A percentile compares a stretch with the other conserved stretches of the same genome.
phyloP scores from a whole-genome alignment of 2,329 filamentous ascomycete genomes.

The Aspergillus felis region DNA sequence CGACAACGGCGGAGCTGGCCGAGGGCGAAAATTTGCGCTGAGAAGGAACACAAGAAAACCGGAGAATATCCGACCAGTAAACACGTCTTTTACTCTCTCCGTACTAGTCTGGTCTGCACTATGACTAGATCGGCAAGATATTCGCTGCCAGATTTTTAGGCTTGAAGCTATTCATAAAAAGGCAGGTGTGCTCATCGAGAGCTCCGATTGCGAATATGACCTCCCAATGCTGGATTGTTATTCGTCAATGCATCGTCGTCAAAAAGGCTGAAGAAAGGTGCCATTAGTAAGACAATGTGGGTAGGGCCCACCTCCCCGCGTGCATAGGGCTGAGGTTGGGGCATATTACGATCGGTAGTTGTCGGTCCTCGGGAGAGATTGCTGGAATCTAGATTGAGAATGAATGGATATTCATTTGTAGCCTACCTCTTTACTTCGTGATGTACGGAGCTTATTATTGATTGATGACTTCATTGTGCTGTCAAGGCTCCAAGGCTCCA shows the following conservation, averaged over 20 bases:
- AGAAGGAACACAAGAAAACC: background rate
- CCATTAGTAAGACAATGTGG: background rate
- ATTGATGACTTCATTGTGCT: background rate
- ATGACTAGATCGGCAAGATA: background rate
- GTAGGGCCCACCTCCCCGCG: conserved; percentile 9
- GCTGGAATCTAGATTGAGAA: background rate
- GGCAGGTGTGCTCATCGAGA: background rate
- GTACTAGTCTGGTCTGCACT: background rate
- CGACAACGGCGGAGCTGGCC: background rate
- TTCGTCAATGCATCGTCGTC: background rate
- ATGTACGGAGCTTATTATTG: background rate
- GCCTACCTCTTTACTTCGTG: background rate
- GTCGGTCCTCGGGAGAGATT: background rate
- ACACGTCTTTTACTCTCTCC: background rate
- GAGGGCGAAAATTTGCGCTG: background rate
- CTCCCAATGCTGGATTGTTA: background rate
- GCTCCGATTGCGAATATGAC: conserved; percentile 1
- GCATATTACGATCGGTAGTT: background rate
- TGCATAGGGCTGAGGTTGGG: conserved; percentile 10
- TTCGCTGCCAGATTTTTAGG: background rate
- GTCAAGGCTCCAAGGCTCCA: background rate
- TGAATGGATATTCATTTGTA: background rate
- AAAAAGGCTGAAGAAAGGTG: background rate
- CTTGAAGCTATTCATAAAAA: background rate
- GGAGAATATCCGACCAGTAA: background rate